phyloP scores from a whole-genome alignment of 371 early-diverging fungal species.

The Chytridium lagenaria region DNA sequence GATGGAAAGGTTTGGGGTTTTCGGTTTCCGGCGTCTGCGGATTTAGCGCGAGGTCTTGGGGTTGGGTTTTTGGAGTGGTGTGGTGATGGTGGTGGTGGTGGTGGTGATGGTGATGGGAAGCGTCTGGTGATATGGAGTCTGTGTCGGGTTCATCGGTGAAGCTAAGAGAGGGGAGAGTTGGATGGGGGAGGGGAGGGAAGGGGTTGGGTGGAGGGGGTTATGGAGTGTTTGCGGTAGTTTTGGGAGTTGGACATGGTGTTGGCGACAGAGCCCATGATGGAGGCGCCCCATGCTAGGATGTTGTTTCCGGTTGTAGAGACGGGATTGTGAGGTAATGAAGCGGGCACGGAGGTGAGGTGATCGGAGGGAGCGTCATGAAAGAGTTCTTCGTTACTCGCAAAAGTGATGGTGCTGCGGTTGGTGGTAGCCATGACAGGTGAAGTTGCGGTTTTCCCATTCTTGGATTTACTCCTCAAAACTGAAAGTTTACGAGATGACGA shows the following conservation, averaged over 20 bases:
- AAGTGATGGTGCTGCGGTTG: not conserved
- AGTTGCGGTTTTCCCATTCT: not conserved
- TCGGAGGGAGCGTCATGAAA: not conserved
- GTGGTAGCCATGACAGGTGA: not conserved
- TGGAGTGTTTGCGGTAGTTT: not conserved
- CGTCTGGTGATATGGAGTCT: not conserved
- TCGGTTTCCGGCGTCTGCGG: not conserved
- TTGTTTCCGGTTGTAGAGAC: not conserved
- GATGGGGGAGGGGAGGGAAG: too few relatives aligned
- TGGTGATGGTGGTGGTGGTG: not conserved
- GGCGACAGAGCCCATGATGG: not conserved
- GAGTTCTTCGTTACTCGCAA: not conserved
- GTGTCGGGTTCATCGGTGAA: too few relatives aligned
- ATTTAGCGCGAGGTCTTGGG: not conserved
- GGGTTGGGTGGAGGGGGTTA: not conserved
- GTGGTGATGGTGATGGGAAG: not conserved
- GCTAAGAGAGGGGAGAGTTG: too few relatives aligned
- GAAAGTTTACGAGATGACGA: not conserved
- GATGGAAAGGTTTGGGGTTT: too few relatives aligned
- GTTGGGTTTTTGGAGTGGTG: not conserved
- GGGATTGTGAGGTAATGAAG: not conserved
- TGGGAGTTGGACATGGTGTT: not conserved
- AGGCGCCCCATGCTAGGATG: slow-evolving; percentile 1
- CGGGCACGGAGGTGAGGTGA: not conserved
- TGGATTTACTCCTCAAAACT: not conserved